phyloP scores from a whole-genome alignment of 306 rosid species.

The Benincasa hispida region DNA sequence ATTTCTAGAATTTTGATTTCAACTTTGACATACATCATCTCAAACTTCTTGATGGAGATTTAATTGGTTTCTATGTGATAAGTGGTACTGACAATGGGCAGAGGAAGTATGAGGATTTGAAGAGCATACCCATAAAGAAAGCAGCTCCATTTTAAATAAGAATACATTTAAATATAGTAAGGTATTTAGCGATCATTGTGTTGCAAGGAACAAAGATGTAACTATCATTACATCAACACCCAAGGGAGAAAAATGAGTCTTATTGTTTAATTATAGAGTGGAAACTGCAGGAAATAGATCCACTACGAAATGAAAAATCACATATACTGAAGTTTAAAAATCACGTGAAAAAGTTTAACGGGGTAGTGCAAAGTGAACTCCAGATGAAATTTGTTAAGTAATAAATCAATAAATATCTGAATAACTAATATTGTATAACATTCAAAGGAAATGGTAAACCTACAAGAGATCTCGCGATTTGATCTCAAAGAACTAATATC shows the following conservation, averaged over 20 bases:
- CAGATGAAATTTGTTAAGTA: not conserved
- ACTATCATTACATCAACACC: not conserved
- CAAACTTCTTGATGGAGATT: not conserved
- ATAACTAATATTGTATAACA: not conserved
- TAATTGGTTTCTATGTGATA: not conserved
- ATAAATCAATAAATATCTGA: not conserved
- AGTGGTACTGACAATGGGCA: not conserved
- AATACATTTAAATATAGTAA: not conserved
- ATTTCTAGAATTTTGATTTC: not conserved
- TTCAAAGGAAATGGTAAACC: conserved; percentile 27
- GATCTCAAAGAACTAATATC: no score
- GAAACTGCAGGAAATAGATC: not conserved
- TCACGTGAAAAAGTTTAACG: not conserved
- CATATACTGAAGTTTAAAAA: not conserved
- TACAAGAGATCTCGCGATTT: no score
- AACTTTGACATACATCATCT: not conserved
- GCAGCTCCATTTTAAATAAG: not conserved
- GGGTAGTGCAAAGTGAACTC: not conserved
- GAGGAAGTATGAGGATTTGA: not conserved
- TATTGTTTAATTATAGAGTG: not conserved
- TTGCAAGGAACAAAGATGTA: not conserved
- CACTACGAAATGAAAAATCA: not conserved
- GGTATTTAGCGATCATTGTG: not conserved
- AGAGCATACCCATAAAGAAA: not conserved
- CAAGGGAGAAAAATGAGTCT: not conserved